These are phyloP conservation scores for Chrysanthemum makinoi DNA, from an alignment of 129 eudicot genomes.

Conservation along the genomic window DNA sequence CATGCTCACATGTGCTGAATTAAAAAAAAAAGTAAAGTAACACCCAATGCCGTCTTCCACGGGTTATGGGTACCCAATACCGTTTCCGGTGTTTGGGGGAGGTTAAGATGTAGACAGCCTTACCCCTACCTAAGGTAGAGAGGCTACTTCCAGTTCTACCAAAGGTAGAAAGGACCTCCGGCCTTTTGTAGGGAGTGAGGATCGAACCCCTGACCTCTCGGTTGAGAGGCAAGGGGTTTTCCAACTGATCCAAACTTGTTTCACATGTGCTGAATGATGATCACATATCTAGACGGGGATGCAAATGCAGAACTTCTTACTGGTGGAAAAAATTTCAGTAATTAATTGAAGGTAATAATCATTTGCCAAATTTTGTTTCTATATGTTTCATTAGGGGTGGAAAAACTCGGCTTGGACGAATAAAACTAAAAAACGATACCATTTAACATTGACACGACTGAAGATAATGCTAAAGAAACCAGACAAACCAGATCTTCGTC, in stretches of 20 bases:
- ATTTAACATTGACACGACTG: neutral
- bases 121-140: no score
- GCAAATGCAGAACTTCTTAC: constrained; percentile 3
- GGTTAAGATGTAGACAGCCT: no score
- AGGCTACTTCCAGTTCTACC: no score
- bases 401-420: neutral
- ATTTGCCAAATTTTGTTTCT: neutral
- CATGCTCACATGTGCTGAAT: constrained; percentile 27
- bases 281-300: constrained; percentile 13
- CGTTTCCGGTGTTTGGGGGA: no score
- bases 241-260: no score
- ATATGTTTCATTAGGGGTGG: neutral
- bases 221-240: no score
- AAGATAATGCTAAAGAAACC: constrained; percentile 5
- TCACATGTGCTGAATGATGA: neutral
- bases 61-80: no score
- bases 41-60: no score
- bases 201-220: no score
- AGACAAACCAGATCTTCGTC: constrained; percentile 78
- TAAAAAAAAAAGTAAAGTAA: no score
- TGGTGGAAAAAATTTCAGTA: neutral
- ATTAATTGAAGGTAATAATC: neutral
- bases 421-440: neutral
- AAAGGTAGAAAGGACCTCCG: no score
- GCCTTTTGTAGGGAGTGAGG: no score